These are phyloP conservation scores for Auricularia sp. DNA, from an alignment of 768 basidiomycete genomes.

Conservation along the genomic window DNA sequence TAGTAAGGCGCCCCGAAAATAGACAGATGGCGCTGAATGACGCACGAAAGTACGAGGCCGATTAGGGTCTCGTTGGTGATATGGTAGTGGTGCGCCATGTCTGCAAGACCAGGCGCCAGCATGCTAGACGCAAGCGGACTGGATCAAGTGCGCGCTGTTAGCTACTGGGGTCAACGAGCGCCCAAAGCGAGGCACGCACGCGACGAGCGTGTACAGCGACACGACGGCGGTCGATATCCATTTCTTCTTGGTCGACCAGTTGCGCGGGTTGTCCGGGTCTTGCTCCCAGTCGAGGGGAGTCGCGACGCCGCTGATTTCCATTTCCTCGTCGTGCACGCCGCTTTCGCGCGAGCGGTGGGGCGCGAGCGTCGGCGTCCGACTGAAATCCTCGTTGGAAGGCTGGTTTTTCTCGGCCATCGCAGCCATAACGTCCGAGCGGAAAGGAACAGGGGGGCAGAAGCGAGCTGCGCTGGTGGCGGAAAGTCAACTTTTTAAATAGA, in stretches of 20 bases:
- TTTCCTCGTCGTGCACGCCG: background rate
- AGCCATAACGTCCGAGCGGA: background rate
- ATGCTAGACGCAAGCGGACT: constrained; percentile 45
- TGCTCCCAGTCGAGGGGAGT: constrained; percentile 34
- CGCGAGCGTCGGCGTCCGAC: background rate
- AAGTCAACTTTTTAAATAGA: too few relatives aligned
- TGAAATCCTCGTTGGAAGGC: background rate
- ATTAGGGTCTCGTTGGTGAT: constrained; percentile 43
- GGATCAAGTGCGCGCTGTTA: constrained; percentile 27
- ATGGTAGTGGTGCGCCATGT: constrained; percentile 7
- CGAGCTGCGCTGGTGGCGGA: too few relatives aligned
- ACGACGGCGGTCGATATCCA: constrained; percentile 46
- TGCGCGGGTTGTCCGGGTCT: constrained; percentile 53
- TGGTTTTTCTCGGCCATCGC: background rate
- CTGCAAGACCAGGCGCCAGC: constrained; percentile 46
- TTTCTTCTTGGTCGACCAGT: constrained; percentile 50
- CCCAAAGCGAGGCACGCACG: constrained; percentile 19
- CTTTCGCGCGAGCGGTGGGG: background rate
- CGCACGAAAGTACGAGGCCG: constrained; percentile 37
- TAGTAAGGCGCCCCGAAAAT: background rate
- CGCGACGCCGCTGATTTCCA: background rate
- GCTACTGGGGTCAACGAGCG: constrained; percentile 48
- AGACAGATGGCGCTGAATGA: background rate
- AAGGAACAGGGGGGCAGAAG: background rate
- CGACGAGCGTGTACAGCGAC: constrained; percentile 26